Conservation (phyloP, 164 flowering plant species). For the Annona cherimola region DNA sequence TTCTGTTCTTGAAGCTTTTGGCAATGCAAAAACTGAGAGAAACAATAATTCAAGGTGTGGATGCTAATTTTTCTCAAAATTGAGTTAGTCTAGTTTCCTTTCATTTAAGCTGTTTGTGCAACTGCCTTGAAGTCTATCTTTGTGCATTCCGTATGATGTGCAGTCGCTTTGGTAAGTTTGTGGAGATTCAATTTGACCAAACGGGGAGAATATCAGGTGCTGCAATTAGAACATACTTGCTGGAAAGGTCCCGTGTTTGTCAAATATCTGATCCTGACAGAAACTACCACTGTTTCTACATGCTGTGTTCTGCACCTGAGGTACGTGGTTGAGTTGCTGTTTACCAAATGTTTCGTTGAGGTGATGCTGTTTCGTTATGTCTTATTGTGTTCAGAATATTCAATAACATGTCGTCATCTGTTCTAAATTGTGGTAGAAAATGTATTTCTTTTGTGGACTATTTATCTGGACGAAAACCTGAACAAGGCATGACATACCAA, state of each 20-base stretch:
- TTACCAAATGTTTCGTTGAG: not conserved
- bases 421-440: not conserved
- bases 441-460: too few species aligned
- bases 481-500: too few species aligned
- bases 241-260: conserved; percentile 96
- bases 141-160: too few species aligned
- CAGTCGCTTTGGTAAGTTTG: too few species aligned
- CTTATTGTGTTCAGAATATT: too few species aligned
- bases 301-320: conserved; percentile 99
- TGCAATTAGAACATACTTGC: too few species aligned
- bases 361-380: too few species aligned
- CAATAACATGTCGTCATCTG: too few species aligned
- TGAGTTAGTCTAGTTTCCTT: not conserved
- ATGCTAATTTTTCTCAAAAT: not conserved
- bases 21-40: conserved; percentile 96
- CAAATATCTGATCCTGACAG: conserved; percentile 98
- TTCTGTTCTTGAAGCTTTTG: conserved; percentile 99
- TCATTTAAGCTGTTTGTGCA: too few species aligned
- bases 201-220: too few species aligned
- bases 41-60: conserved; percentile 95
- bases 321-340: conserved; percentile 31
- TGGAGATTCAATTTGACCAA: too few species aligned
- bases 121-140: conserved; percentile 29
- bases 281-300: conserved; percentile 98
- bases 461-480: too few species aligned